Percentiles rank a stretch among this genome's conserved stretches.
Conservation (phyloP, 176 grass and related monocot species). For the Alopecurus myosuroides region DNA sequence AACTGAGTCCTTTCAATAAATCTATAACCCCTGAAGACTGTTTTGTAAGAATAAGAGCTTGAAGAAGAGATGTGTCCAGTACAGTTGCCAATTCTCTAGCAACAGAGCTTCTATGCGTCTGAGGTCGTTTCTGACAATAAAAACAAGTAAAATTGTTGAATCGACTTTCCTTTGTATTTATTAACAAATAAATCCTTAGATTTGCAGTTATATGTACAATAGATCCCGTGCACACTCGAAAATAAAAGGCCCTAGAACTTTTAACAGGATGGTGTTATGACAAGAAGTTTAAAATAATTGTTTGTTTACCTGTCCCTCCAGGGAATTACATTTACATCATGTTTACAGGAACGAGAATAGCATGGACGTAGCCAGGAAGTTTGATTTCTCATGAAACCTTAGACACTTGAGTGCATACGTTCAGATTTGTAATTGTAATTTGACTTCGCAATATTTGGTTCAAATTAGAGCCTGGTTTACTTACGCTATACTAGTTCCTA, state of each 20-base stretch:
- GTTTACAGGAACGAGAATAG: neutral
- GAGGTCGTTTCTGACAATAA: conserved; percentile 58
- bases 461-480: neutral
- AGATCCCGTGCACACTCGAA: neutral
- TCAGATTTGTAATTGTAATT: conserved; percentile 1
- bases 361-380: neutral
- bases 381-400: neutral
- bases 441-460: neutral
- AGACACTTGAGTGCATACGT: neutral
- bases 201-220: conserved; percentile 19
- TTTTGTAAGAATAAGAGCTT: conserved; percentile 84
- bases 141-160: conserved; percentile 17
- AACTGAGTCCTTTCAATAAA: conserved; percentile 78
- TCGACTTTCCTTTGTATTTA: neutral
- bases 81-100: conserved; percentile 92
- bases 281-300: conserved; percentile 1
- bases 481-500: conserved; percentile 9
- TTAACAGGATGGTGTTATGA: conserved; percentile 1
- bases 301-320: neutral
- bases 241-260: neutral
- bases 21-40: conserved; percentile 58
- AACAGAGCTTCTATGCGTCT: conserved; percentile 70
- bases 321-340: neutral
- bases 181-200: conserved; percentile 8
- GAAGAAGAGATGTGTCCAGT: conserved; percentile 91